A percentile compares a stretch with the other conserved stretches of the same genome.
phyloP scores from a whole-genome alignment of 305 asterid species.

The Solanum hybrid region DNA sequence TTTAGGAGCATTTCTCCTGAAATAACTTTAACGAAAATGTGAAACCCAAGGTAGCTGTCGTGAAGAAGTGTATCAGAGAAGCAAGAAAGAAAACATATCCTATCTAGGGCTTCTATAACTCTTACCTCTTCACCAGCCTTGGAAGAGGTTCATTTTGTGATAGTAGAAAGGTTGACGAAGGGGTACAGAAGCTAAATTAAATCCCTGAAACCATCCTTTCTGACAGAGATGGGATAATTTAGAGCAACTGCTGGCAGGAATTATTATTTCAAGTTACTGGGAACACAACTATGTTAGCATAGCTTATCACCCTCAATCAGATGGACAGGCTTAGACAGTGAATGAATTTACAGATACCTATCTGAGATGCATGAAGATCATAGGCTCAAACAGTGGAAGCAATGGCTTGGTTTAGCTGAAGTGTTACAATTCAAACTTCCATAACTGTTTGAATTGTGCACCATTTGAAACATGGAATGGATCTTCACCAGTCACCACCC shows the following conservation, averaged over 20 bases:
- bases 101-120: not conserved
- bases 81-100: not conserved
- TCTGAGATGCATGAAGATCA: not conserved
- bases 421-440: not conserved
- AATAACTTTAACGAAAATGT: not conserved
- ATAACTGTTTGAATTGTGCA: not conserved
- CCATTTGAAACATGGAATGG: not conserved
- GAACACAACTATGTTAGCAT: not conserved
- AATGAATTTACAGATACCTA: not conserved
- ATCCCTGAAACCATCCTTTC: not conserved
- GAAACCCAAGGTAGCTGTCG: not conserved
- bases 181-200: not conserved
- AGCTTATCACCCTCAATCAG: not conserved
- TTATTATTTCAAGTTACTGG: not conserved
- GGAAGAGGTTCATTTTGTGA: not conserved
- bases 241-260: not conserved
- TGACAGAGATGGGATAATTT: not conserved
- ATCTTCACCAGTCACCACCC: not conserved
- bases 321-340: not conserved
- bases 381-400: not conserved
- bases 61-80: not conserved
- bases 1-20: not conserved
- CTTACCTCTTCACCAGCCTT: not conserved
- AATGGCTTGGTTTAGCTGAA: not conserved
- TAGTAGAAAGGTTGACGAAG: not conserved